A percentile compares a stretch with the other conserved stretches of the same genome.
phyloP scores from a whole-genome alignment of 495 filamentous ascomycete genomes.

The Evernia prunastri region DNA sequence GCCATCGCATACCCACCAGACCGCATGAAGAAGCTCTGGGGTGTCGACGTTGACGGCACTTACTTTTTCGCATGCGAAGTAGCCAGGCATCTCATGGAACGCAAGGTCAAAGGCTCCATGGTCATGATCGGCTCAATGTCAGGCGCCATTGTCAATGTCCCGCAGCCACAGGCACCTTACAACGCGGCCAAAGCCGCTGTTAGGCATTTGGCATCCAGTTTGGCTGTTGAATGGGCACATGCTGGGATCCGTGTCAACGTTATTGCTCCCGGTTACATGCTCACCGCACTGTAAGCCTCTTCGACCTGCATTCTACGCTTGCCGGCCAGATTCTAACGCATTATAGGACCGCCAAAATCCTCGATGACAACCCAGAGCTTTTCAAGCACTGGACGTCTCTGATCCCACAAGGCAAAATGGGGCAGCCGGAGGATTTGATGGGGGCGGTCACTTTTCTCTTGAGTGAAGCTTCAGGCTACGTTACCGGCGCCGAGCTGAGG shows the following conservation, averaged over 20 bases:
- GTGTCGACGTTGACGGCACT: constrained; percentile 90
- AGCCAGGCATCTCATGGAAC: constrained; percentile 82
- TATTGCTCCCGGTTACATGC: constrained; percentile 89
- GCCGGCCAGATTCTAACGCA: constrained; percentile 16
- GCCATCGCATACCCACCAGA: constrained; percentile 83
- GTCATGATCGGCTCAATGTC: constrained; percentile 96
- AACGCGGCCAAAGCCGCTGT: constrained; percentile 88
- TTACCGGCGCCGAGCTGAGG: constrained; percentile 83
- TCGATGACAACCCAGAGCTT: constrained; percentile 85
- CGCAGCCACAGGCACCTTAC: constrained; percentile 89
- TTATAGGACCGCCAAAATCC: constrained; percentile 80
- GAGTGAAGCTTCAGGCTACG: constrained; percentile 77
- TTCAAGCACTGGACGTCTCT: constrained; percentile 81
- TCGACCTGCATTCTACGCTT: not conserved
- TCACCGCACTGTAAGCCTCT: constrained; percentile 72
- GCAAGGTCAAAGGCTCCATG: constrained; percentile 72
- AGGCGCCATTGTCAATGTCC: constrained; percentile 84
- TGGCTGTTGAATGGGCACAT: constrained; percentile 86
- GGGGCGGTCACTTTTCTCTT: constrained; percentile 85
- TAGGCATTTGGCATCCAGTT: constrained; percentile 67
- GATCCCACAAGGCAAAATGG: constrained; percentile 90
- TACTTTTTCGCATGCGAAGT: constrained; percentile 81
- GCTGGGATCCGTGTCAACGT: constrained; percentile 83
- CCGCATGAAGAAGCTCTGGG: constrained; percentile 84
- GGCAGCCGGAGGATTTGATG: constrained; percentile 85